phyloP scores from a whole-genome alignment of 75 land plant species.

The Adiantum capillusveneris region DNA sequence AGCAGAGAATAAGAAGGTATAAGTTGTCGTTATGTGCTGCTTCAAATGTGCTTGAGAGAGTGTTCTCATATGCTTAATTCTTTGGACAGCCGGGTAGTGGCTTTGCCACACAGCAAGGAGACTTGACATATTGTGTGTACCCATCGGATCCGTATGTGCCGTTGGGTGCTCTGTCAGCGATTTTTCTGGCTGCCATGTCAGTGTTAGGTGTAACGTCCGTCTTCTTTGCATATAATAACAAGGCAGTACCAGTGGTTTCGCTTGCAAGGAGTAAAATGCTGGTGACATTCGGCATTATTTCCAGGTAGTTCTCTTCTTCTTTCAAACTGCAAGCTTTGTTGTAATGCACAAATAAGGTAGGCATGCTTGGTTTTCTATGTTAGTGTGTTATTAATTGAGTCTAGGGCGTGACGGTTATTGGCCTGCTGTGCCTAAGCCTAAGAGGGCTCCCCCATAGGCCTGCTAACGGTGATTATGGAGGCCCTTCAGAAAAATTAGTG shows the following conservation, averaged over 20 bases:
- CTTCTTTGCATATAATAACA: slow-evolving; percentile 63
- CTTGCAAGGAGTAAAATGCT: slow-evolving; percentile 42
- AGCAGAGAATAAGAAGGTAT: slow-evolving; percentile 95
- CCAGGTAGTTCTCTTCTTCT: slow-evolving; percentile 44
- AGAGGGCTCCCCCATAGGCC: too few relatives aligned
- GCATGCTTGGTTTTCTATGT: too few relatives aligned
- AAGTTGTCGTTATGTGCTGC: too few relatives aligned
- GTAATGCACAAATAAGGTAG: too few relatives aligned
- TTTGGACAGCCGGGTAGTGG: slow-evolving; percentile 52
- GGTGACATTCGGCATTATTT: slow-evolving; percentile 46
- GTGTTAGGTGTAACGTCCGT: slow-evolving; percentile 37
- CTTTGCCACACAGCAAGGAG: slow-evolving; percentile 25
- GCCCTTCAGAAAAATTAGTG: too few relatives aligned
- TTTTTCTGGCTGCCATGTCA: slow-evolving; percentile 35
- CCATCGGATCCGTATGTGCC: slow-evolving; percentile 54
- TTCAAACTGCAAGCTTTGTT: too few relatives aligned
- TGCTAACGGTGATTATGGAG: too few relatives aligned
- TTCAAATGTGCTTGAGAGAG: too few relatives aligned
- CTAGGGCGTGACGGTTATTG: too few relatives aligned
- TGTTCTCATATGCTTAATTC: not conserved
- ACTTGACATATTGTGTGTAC: slow-evolving; percentile 42
- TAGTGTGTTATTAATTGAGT: too few relatives aligned
- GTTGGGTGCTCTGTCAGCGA: slow-evolving; percentile 50
- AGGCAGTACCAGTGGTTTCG: slow-evolving; percentile 38
- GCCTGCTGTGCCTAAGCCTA: too few relatives aligned